Conservation (phyloP, 2,329 filamentous ascomycete genomes). For the Trichoderma guizhouense region DNA sequence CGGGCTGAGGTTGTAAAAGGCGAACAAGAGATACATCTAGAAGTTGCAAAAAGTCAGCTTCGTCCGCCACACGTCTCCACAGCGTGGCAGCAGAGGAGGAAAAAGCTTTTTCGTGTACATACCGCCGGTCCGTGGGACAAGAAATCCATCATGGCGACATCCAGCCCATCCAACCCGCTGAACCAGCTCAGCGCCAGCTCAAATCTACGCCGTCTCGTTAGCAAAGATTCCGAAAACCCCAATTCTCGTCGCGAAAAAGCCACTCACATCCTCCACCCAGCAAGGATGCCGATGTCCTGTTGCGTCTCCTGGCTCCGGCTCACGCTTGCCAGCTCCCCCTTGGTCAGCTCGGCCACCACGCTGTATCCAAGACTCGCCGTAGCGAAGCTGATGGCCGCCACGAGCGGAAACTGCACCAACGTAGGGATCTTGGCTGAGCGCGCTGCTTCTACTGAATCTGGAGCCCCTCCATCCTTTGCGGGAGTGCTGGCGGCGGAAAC, state of each 20-base stretch:
- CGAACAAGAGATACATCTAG: slow-evolving; percentile 68
- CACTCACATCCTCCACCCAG: slow-evolving; percentile 55
- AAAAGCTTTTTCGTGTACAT: background rate
- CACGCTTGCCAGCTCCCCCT: slow-evolving; percentile 64
- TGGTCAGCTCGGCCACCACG: slow-evolving; percentile 55
- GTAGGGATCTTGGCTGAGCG: slow-evolving; percentile 2
- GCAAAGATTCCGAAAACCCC: background rate
- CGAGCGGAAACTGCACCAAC: slow-evolving; percentile 50
- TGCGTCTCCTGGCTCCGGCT: slow-evolving; percentile 62
- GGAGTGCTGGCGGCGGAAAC: background rate
- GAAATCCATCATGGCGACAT: slow-evolving; percentile 62
- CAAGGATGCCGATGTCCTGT: slow-evolving; percentile 55
- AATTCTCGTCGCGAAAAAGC: slow-evolving; percentile 30
- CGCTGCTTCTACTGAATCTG: background rate
- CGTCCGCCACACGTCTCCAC: background rate
- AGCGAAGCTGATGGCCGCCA: slow-evolving; percentile 54
- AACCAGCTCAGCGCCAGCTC: slow-evolving; percentile 73
- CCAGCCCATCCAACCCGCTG: slow-evolving; percentile 68
- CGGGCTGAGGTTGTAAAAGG: slow-evolving; percentile 71
- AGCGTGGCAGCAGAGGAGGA: background rate
- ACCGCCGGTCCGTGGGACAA: slow-evolving; percentile 73
- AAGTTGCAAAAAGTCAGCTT: slow-evolving; percentile 7
- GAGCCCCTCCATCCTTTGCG: background rate
- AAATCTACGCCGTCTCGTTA: slow-evolving; percentile 41
- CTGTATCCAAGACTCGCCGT: slow-evolving; percentile 65